phyloP scores from a whole-genome alignment of 768 basidiomycete genomes.

The Boletus subcaerulescens region DNA sequence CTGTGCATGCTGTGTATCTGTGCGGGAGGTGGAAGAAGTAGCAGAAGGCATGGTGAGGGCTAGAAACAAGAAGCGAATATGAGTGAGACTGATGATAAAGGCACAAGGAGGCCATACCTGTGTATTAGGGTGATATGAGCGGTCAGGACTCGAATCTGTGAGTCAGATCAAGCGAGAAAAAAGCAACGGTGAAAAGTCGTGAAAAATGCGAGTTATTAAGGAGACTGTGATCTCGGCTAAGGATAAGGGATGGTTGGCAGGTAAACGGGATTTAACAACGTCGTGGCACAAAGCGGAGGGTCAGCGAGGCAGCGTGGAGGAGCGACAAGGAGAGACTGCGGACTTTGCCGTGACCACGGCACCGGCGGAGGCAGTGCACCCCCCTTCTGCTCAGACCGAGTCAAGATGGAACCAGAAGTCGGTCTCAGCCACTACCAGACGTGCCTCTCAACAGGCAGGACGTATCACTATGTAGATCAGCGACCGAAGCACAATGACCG shows the following conservation, averaged over 20 bases:
- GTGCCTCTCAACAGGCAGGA: constrained; percentile 53
- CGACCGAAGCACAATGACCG: constrained; percentile 42
- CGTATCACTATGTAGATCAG: constrained; percentile 74
- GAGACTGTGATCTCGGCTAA: constrained; percentile 8
- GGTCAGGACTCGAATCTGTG: constrained; percentile 20
- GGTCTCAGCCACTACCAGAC: constrained; percentile 42
- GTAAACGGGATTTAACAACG: constrained; percentile 1
- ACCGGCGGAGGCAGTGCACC: constrained; percentile 23
- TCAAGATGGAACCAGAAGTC: constrained; percentile 4
- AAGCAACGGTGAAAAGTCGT: constrained; percentile 18
- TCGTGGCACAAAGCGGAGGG: constrained; percentile 14
- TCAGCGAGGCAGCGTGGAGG: constrained; percentile 22
- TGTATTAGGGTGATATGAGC: constrained; percentile 22
- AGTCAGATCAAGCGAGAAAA: constrained; percentile 26
- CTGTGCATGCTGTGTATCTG: constrained; percentile 29
- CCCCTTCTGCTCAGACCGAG: neutral
- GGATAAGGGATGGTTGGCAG: constrained; percentile 13
- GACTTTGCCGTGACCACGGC: constrained; percentile 29
- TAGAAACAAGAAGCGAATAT: constrained; percentile 5
- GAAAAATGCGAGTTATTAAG: constrained; percentile 8
- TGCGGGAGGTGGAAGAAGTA: constrained; percentile 33
- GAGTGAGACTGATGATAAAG: neutral
- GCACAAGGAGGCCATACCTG: constrained; percentile 1
- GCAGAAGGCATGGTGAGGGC: constrained; percentile 46
- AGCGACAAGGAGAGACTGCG: constrained; percentile 29